Percentiles rank a stretch among this genome's conserved stretches.
These are phyloP conservation scores for Malania oleifera DNA, from an alignment of 164 flowering plant genomes.

Conservation along the genomic window DNA sequence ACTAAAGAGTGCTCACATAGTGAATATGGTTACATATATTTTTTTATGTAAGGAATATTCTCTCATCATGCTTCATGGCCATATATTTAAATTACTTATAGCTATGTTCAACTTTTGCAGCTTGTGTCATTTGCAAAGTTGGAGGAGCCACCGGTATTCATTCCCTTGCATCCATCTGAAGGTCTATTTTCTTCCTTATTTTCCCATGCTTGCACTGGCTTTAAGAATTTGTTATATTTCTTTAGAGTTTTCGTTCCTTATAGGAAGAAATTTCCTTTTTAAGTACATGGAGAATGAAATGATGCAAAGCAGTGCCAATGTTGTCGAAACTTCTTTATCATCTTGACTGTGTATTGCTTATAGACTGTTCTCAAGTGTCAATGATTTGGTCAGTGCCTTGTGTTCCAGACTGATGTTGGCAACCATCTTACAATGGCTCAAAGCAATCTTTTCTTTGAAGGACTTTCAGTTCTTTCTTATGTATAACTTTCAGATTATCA, in stretches of 20 bases:
- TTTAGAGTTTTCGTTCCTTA: background rate
- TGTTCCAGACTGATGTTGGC: background rate
- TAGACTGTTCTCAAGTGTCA: no score
- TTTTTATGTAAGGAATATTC: no score
- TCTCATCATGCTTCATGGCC: no score
- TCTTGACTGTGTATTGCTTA: no score
- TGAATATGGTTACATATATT: no score
- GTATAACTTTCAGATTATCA: background rate
- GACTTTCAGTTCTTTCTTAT: background rate
- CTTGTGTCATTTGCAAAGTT: conserved; percentile 60
- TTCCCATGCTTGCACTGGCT: no score
- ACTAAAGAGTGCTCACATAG: no score
- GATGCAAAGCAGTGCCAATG: no score
- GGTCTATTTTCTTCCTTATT: conserved; percentile 29
- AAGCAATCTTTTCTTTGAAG: background rate
- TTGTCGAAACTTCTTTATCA: no score
- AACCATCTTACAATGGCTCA: no score
- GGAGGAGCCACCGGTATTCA: conserved; percentile 64
- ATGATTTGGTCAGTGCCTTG: background rate
- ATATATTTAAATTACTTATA: conserved; percentile 11
- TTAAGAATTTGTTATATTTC: background rate
- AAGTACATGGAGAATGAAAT: no score
- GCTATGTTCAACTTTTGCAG: conserved; percentile 40
- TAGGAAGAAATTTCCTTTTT: background rate
- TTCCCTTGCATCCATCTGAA: conserved; percentile 57